Conservation (phyloP, 2,329 filamentous ascomycete species). For the Pleurostoma richardsiae region DNA sequence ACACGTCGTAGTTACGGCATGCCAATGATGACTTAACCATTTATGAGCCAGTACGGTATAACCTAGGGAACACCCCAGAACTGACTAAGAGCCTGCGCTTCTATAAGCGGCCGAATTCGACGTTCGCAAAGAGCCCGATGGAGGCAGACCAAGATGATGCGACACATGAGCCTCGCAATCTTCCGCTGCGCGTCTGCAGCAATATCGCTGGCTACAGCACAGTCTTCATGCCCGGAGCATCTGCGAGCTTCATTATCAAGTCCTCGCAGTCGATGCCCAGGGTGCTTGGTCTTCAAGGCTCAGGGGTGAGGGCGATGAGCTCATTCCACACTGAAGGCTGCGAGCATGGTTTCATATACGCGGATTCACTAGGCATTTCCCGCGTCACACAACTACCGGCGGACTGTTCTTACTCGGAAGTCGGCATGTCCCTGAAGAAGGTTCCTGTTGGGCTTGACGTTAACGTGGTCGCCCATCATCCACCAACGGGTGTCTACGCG, state of each 20-base stretch:
- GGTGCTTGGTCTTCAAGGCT: constrained; percentile 67
- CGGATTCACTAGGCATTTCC: constrained; percentile 67
- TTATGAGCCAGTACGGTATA: constrained; percentile 71
- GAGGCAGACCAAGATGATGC: constrained; percentile 45
- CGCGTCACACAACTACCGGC: constrained; percentile 67
- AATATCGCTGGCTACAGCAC: constrained; percentile 75
- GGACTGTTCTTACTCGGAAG: constrained; percentile 64
- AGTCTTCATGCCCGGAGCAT: constrained; percentile 76
- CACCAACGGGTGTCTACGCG: constrained; percentile 69
- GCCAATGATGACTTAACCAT: constrained; percentile 77
- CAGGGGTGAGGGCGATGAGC: constrained; percentile 65
- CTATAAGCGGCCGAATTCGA: constrained; percentile 66
- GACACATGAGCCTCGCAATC: constrained; percentile 37
- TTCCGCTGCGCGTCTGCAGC: constrained; percentile 51
- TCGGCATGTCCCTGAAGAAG: constrained; percentile 71
- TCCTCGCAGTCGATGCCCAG: constrained; percentile 72
- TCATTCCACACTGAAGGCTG: constrained; percentile 73
- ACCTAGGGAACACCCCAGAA: constrained; percentile 27
- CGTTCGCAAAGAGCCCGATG: constrained; percentile 54
- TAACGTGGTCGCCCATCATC: constrained; percentile 70
- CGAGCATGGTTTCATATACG: constrained; percentile 77
- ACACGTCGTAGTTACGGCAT: constrained; percentile 59
- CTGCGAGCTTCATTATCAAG: constrained; percentile 78
- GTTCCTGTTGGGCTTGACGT: constrained; percentile 66
- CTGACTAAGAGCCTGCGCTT: constrained; percentile 64